Percentiles rank a stretch among this genome's conserved stretches.
phyloP scores from a whole-genome alignment of 331 rosid species.

The Quercus phellos region DNA sequence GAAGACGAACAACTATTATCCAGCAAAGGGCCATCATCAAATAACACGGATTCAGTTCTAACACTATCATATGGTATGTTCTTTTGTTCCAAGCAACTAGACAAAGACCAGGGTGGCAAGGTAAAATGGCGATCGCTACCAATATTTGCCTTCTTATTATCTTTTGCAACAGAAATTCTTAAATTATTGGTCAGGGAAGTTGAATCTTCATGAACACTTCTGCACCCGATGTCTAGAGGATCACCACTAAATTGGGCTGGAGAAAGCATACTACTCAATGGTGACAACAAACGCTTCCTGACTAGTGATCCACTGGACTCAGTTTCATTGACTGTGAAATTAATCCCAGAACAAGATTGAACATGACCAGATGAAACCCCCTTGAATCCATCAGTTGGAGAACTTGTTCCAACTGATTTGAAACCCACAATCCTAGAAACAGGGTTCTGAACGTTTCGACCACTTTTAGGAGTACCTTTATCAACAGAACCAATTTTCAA shows the following conservation, averaged over 20 bases:
- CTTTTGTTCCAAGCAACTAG: conserved; percentile 51
- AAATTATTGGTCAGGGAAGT: conserved; percentile 28
- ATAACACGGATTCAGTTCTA: conserved; percentile 28
- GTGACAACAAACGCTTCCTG: conserved; percentile 65
- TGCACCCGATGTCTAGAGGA: conserved; percentile 55
- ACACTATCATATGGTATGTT: conserved; percentile 1
- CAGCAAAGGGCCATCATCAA: conserved; percentile 55
- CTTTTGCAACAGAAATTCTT: conserved; percentile 37
- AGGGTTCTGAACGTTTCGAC: conserved; percentile 47
- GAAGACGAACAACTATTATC: conserved; percentile 33
- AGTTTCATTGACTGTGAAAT: conserved; percentile 30
- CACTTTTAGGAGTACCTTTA: conserved; percentile 34
- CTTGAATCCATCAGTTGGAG: conserved; percentile 32
- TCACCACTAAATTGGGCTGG: conserved; percentile 45
- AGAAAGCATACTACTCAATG: conserved; percentile 59
- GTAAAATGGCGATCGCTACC: conserved; percentile 47
- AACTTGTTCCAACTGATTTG: conserved; percentile 45
- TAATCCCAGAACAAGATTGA: conserved; percentile 25
- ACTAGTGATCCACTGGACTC: conserved; percentile 46
- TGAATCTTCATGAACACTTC: conserved; percentile 26
- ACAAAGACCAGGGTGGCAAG: conserved; percentile 42
- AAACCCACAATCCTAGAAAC: conserved; percentile 88
- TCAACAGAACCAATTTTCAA: conserved; percentile 48
- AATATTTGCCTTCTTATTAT: conserved; percentile 84
- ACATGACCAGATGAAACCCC: conserved; percentile 27